A percentile compares a stretch with the other conserved stretches of the same genome.
These are phyloP conservation scores for Aspergillus kassunensis DNA, from an alignment of 495 filamentous ascomycete species.

Conservation along the genomic window DNA sequence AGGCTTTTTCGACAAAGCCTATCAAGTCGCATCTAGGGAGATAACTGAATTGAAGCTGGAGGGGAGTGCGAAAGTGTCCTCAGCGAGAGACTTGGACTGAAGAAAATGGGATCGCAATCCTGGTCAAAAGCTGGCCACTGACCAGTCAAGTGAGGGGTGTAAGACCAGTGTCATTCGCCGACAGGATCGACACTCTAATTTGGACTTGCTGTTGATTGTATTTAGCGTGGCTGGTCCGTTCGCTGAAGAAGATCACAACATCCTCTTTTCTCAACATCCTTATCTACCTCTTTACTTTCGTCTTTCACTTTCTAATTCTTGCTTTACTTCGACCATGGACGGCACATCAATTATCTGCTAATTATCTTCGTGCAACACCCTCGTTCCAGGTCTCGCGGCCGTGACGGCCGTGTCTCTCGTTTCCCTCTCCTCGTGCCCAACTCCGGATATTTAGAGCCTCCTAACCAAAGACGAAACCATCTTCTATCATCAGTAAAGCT, in stretches of 20 bases:
- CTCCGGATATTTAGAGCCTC: background rate
- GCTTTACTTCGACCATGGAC: background rate
- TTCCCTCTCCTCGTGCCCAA: background rate
- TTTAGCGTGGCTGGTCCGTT: background rate
- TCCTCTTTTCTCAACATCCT: background rate
- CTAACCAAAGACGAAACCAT: too few species aligned
- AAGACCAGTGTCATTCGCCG: background rate
- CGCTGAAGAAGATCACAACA: constrained; percentile 1
- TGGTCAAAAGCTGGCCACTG: background rate
- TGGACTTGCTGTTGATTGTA: background rate
- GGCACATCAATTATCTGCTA: background rate
- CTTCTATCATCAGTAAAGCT: background rate
- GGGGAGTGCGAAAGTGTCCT: background rate
- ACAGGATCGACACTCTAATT: background rate
- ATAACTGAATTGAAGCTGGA: too few species aligned
- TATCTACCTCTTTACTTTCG: too few species aligned
- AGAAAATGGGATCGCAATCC: background rate
- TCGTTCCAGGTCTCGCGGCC: too few species aligned
- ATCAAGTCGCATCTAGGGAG: too few species aligned
- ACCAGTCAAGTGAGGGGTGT: background rate
- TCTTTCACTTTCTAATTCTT: background rate
- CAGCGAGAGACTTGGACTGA: background rate
- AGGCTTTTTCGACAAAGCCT: too few species aligned
- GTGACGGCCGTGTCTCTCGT: background rate
- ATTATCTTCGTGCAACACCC: background rate